These are phyloP conservation scores for Lentinus polychrous DNA, from an alignment of 1,284 basidiomycete species.

Conservation along the genomic window DNA sequence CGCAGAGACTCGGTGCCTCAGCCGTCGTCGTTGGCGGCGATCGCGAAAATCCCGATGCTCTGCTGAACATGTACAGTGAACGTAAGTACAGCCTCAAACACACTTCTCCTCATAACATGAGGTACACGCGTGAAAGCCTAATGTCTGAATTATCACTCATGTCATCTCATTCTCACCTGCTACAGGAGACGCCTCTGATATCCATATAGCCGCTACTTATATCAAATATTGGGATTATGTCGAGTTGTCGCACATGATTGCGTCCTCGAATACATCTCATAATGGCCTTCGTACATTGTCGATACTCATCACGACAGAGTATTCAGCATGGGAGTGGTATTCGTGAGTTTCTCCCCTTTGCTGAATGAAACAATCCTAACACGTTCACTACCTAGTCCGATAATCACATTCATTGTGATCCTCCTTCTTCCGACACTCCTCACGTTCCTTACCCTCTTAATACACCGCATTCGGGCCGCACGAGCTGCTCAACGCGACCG, in stretches of 20 bases:
- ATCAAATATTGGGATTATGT: constrained; percentile 68
- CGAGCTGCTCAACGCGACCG: constrained; percentile 74
- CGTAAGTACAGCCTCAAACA: constrained; percentile 35
- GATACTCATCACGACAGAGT: constrained; percentile 70
- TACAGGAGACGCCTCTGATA: constrained; percentile 67
- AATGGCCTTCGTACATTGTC: constrained; percentile 66
- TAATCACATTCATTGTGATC: constrained; percentile 74
- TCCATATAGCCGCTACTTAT: constrained; percentile 65
- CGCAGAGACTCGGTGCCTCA: constrained; percentile 76
- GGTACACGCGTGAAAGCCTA: too few species aligned
- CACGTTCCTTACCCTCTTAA: constrained; percentile 74
- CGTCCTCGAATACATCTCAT: constrained; percentile 68
- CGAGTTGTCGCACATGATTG: constrained; percentile 52
- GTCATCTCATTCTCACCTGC: not conserved
- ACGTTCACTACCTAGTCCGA: constrained; percentile 42
- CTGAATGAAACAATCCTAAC: constrained; percentile 2
- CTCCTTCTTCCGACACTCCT: constrained; percentile 75
- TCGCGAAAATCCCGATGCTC: constrained; percentile 66
- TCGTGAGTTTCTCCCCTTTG: constrained; percentile 45
- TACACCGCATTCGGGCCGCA: constrained; percentile 71
- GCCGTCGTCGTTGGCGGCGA: constrained; percentile 87
- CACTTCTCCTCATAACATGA: not conserved
- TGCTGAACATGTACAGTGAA: constrained; percentile 88
- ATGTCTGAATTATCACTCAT: not conserved
- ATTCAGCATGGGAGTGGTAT: constrained; percentile 81